A percentile compares a stretch with the other conserved stretches of the same genome.
These are phyloP conservation scores for Bipolaris bicolor DNA, from an alignment of 2,329 filamentous ascomycete genomes.

Conservation along the genomic window DNA sequence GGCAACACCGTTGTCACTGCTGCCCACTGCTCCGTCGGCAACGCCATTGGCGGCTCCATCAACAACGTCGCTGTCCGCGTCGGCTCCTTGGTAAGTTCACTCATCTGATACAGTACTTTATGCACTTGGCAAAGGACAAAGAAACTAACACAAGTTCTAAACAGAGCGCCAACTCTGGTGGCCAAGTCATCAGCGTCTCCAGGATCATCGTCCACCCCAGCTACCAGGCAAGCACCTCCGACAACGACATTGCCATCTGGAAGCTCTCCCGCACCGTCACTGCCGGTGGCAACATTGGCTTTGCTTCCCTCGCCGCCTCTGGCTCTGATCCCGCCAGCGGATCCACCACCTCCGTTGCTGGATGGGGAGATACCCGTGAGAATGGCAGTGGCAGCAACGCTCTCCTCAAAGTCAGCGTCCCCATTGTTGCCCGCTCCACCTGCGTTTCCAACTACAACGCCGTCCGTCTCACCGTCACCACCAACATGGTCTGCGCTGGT, in stretches of 20 bases:
- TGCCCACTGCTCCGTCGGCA: constrained; percentile 34
- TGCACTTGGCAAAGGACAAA: too few species aligned
- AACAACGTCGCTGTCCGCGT: constrained; percentile 23
- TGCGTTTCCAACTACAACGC: constrained; percentile 30
- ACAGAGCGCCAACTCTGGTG: constrained; percentile 30
- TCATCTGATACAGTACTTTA: not conserved
- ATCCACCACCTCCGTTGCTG: constrained; percentile 29
- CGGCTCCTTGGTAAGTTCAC: constrained; percentile 28
- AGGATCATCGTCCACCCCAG: constrained; percentile 28
- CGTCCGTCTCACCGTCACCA: constrained; percentile 21
- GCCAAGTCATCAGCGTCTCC: constrained; percentile 26
- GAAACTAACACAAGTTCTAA: not conserved
- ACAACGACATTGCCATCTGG: constrained; percentile 36
- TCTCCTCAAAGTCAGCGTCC: constrained; percentile 39
- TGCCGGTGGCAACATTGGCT: constrained; percentile 33
- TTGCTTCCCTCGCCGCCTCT: constrained; percentile 29
- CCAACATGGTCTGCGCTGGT: constrained; percentile 40
- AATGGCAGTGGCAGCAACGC: constrained; percentile 17
- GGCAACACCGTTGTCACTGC: constrained; percentile 38
- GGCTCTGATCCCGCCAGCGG: constrained; percentile 33
- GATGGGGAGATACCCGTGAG: constrained; percentile 31
- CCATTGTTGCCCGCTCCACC: constrained; percentile 33
- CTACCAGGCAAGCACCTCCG: constrained; percentile 21
- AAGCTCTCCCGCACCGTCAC: constrained; percentile 33
- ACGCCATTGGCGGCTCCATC: constrained; percentile 23